phyloP scores from a whole-genome alignment of 495 filamentous ascomycete species.

The Cercophora newfieldiana region DNA sequence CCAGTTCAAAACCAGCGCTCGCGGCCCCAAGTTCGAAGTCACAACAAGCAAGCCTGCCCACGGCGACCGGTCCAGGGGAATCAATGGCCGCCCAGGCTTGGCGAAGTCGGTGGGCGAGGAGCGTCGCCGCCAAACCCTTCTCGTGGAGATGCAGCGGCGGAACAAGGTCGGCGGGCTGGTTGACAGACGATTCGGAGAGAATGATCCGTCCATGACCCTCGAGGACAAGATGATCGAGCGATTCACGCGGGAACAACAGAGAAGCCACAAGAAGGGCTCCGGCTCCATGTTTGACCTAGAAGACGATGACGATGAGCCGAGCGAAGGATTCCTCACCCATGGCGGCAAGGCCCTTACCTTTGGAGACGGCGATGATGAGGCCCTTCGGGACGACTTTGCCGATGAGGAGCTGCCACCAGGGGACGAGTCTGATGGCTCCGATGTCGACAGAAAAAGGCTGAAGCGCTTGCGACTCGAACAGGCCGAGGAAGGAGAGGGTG shows the following conservation, averaged over 20 bases:
- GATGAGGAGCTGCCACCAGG: constrained; percentile 59
- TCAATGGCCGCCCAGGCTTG: constrained; percentile 70
- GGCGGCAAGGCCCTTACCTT: constrained; percentile 69
- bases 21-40: constrained; percentile 73
- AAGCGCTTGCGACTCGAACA: constrained; percentile 60
- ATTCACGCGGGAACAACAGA: constrained; percentile 81
- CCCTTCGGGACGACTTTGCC: constrained; percentile 68
- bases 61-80: constrained; percentile 52
- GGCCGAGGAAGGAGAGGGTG: constrained; percentile 37
- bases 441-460: constrained; percentile 48
- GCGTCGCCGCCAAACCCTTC: constrained; percentile 72
- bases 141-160: constrained; percentile 80
- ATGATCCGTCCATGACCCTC: constrained; percentile 88
- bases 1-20: constrained; percentile 73
- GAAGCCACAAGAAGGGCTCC: constrained; percentile 64
- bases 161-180: constrained; percentile 91
- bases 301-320: constrained; percentile 73
- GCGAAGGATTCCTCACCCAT: constrained; percentile 72
- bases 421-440: constrained; percentile 54
- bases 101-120: constrained; percentile 87
- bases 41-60: constrained; percentile 59
- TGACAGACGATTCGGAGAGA: constrained; percentile 93
- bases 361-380: constrained; percentile 37
- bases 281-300: constrained; percentile 86
- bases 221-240: constrained; percentile 92